Evolutionary conservation across 1,139 yeast genomes (phyloP), one percentile per base, ranked within the genome.

Genomic region (Hyphopichia khmerensis): DNA sequence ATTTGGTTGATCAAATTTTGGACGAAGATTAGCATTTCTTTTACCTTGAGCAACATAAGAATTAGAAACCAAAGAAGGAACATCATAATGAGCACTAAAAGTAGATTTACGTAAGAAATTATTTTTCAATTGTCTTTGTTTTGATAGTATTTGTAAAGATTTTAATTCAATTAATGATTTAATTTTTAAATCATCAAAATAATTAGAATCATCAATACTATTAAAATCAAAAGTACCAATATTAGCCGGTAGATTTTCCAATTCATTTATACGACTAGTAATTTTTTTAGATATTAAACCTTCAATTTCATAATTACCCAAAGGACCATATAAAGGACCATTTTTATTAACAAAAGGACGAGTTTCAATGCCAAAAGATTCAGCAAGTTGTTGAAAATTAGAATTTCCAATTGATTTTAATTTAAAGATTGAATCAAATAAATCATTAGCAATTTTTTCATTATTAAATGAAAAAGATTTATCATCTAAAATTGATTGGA

Each of bases 61-160:
- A 41, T 78, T 73, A 37, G 72, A 69, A 44, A 74, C 74, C 45
- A 84, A 64, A 38, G 63, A 57, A 10, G 72, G 70, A 47, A 68
- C 66, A 40, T 69, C 69, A 49, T 77, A 77, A 52, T 83, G 84
- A 7, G 86, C 80, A 48, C 79, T 80, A 33, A 80, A 72, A 7
- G 96, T 86, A 38, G 82, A 75, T 43, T 80, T 79, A 43, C 80
- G 78, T 11, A 91, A 69, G 29, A 95, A 65, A 48, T 77, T 81
- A 57, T 88, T 90, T 53, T 96, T 86, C 48, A 93, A 57, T 40
- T 85, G 84, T 59, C 91, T 91, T 59, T 95, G 99, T 53, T 87
- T 85, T 1, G 93, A 77, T 47, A 95, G 74, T 31, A 91, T 67
- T 48, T 90, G 82, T 51, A 93, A 74, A 0, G 91, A 74, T 63